A percentile compares a stretch with the other conserved stretches of the same genome.
Evolutionary conservation across 441 rosid species (phyloP).

Genomic region (Adansonia madagascariensis): DNA sequence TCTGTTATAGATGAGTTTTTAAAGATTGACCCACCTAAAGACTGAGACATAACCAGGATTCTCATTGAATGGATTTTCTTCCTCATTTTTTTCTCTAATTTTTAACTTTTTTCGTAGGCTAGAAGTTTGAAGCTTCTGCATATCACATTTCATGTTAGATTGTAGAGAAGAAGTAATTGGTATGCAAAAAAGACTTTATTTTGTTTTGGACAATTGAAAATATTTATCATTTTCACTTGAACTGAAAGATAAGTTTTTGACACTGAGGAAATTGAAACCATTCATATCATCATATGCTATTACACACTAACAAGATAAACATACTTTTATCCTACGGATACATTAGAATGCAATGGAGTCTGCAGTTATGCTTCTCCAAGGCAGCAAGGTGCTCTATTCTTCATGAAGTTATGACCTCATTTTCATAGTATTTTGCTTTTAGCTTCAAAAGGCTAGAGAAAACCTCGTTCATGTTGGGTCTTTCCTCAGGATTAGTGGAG

Average conservation of each 20-base stretch:
- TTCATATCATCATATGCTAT: not conserved
- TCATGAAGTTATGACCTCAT: not conserved
- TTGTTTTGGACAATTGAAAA: conserved; percentile 2
- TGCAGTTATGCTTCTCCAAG: conserved; percentile 5
- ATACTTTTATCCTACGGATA: not conserved
- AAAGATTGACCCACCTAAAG: conserved; percentile 45
- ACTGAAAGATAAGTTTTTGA: not conserved
- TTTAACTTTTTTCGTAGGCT: not conserved
- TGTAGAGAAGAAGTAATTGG: not conserved
- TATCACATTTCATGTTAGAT: conserved; percentile 12
- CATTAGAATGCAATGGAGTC: conserved; percentile 8
- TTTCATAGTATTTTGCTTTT: conserved; percentile 28
- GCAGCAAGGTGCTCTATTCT: conserved; percentile 2
- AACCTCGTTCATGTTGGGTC: conserved; percentile 67
- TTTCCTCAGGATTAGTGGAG: conserved; percentile 59
- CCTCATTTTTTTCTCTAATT: too few species aligned
- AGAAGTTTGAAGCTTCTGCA: conserved; percentile 6
- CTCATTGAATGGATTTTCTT: not conserved
- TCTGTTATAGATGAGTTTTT: conserved; percentile 44
- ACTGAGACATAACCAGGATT: conserved; percentile 13
- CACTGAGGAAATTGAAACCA: not conserved
- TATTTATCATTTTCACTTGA: not conserved
- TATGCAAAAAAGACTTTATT: not conserved
- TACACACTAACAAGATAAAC: not conserved
- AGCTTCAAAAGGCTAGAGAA: conserved; percentile 54